Percentiles rank a stretch among this genome's conserved stretches.
Conservation (phyloP, 2,329 filamentous ascomycete genomes). For the Chlorencoelia australis region DNA sequence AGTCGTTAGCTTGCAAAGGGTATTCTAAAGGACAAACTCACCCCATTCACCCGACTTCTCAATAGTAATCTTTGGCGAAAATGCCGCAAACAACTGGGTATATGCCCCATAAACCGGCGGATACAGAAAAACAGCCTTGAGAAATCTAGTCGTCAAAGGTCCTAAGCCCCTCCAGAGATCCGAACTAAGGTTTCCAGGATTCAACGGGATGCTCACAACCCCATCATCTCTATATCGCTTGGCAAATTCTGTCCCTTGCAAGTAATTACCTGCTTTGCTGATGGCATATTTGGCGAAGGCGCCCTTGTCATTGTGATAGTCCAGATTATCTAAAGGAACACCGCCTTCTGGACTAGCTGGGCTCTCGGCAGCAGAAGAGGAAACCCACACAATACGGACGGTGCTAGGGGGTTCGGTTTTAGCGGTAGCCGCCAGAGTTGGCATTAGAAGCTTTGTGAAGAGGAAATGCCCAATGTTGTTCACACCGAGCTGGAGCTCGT, state of each 20-base stretch:
- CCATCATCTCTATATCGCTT: constrained; percentile 3
- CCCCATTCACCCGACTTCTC: no score
- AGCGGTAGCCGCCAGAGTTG: constrained; percentile 23
- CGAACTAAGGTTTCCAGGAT: neutral
- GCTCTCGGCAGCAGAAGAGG: neutral
- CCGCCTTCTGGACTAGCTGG: neutral
- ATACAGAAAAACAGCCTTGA: neutral
- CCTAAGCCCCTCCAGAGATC: neutral
- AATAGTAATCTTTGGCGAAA: constrained; percentile 7
- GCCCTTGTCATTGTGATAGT: constrained; percentile 3
- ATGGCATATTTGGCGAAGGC: neutral
- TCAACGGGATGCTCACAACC: constrained; percentile 4
- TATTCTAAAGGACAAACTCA: no score
- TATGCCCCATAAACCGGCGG: constrained; percentile 4
- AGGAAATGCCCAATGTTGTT: constrained; percentile 28
- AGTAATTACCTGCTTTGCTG: constrained; percentile 7
- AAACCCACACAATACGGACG: neutral
- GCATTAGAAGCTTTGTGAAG: constrained; percentile 27
- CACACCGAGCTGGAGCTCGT: constrained; percentile 27
- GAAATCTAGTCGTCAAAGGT: neutral
- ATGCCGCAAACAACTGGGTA: constrained; percentile 5
- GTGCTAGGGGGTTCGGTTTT: constrained; percentile 7
- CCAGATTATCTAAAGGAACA: constrained; percentile 3
- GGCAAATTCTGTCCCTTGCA: constrained; percentile 5
- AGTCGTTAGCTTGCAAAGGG: no score